Percentiles rank a stretch among this genome's conserved stretches.
Evolutionary conservation across 495 filamentous ascomycete genomes (phyloP).

Genomic region (Bryoglossum gracile): DNA sequence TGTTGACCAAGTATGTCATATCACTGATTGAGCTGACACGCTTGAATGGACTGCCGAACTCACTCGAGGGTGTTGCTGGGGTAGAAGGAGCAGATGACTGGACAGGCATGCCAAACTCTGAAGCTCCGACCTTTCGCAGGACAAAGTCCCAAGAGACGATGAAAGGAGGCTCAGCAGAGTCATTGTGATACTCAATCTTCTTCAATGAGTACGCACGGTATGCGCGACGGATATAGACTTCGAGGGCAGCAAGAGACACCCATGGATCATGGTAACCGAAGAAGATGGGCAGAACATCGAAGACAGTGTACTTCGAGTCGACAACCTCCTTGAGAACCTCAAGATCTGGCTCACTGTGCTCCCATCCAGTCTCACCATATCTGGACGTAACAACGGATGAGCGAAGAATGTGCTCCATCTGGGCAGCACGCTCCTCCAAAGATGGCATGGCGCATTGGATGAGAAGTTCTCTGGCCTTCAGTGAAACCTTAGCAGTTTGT

Average conservation of each 20-base stretch:
- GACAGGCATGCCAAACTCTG: conserved; percentile 75
- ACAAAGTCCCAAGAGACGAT: conserved; percentile 93
- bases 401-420: conserved; percentile 98
- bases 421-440: conserved; percentile 83
- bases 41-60: conserved; percentile 56
- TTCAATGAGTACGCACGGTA: conserved; percentile 93
- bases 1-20: conserved; percentile 75
- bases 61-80: conserved; percentile 69
- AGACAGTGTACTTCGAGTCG: conserved; percentile 96
- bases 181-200: conserved; percentile 75
- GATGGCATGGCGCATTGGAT: conserved; percentile 97
- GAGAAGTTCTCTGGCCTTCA: conserved; percentile 93
- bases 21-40: conserved; percentile 92
- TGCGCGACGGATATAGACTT: conserved; percentile 92
- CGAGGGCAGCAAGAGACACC: conserved; percentile 89
- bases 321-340: conserved; percentile 92
- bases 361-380: conserved; percentile 96
- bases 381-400: conserved; percentile 94
- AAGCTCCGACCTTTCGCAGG: conserved; percentile 81
- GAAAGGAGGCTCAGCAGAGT: conserved; percentile 67
- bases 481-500: conserved; percentile 85
- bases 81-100: conserved; percentile 72
- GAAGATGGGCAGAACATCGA: conserved; percentile 90
- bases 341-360: conserved; percentile 83
- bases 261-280: conserved; percentile 90